These are phyloP conservation scores for Xylaria venustula DNA, from an alignment of 495 filamentous ascomycete genomes.

Conservation along the genomic window DNA sequence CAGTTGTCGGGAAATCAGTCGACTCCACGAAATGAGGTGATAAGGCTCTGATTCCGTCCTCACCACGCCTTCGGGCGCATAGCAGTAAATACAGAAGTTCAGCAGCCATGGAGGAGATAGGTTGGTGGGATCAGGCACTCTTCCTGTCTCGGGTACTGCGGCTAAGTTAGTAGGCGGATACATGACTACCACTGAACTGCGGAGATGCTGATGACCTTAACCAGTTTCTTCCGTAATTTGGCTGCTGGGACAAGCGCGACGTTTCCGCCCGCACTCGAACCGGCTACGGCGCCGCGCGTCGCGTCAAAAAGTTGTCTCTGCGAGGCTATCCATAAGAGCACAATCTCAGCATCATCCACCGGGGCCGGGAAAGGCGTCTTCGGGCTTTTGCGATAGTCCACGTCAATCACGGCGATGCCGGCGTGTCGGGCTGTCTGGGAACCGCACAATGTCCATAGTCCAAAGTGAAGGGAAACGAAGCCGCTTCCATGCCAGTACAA, in stretches of 20 bases:
- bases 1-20: slow-evolving; percentile 12
- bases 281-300: slow-evolving; percentile 10
- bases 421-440: slow-evolving; percentile 4
- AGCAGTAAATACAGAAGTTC: slow-evolving; percentile 11
- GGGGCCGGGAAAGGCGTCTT: slow-evolving; percentile 13
- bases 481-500: slow-evolving; percentile 20
- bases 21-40: slow-evolving; percentile 12
- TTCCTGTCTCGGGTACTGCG: not conserved
- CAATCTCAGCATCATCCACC: slow-evolving; percentile 14
- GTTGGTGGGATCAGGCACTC: slow-evolving; percentile 7
- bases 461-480: slow-evolving; percentile 12
- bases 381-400: slow-evolving; percentile 17
- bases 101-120: not conserved
- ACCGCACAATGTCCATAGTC: slow-evolving; percentile 11
- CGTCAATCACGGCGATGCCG: slow-evolving; percentile 15
- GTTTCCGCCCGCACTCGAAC: slow-evolving; percentile 16
- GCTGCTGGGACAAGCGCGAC: slow-evolving; percentile 10
- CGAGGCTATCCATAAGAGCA: slow-evolving; percentile 13
- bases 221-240: slow-evolving; percentile 1
- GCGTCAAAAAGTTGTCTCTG: slow-evolving; percentile 9
- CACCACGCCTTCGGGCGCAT: slow-evolving; percentile 9
- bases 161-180: slow-evolving; percentile 14
- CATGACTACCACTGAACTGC: not conserved
- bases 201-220: not conserved
- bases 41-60: slow-evolving; percentile 11